These are phyloP conservation scores for Blastocystis sp. DNA, from an alignment of 352 stramenopile species.

Conservation along the genomic window DNA sequence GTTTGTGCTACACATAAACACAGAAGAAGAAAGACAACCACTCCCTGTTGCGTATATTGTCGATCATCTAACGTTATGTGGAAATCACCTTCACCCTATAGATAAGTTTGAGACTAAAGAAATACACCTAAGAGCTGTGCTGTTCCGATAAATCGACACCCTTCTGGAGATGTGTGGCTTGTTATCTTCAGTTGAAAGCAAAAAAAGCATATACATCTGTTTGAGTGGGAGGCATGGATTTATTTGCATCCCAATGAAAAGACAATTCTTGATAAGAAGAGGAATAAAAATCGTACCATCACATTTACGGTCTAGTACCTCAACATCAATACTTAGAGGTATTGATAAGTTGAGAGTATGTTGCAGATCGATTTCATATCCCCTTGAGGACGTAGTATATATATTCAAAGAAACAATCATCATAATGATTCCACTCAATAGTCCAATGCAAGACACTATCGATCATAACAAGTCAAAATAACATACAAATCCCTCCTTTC, in stretches of 20 bases:
- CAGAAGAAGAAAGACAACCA: not conserved
- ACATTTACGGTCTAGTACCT: not conserved
- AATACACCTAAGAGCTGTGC: not conserved
- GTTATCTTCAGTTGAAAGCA: not conserved
- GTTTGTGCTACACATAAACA: not conserved
- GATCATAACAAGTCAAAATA: not conserved
- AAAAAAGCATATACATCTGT: not conserved
- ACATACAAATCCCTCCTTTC: slow-evolving; percentile 6
- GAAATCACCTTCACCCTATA: slow-evolving; percentile 25
- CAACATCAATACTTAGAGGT: slow-evolving; percentile 17
- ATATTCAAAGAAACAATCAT: not conserved
- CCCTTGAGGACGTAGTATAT: not conserved
- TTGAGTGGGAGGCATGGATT: not conserved
- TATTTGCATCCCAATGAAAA: not conserved
- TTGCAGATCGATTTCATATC: not conserved
- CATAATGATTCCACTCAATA: not conserved
- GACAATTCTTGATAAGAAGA: not conserved
- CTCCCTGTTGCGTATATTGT: not conserved
- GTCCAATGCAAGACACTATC: not conserved
- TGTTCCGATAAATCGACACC: slow-evolving; percentile 4
- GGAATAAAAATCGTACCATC: not conserved
- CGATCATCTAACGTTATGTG: not conserved
- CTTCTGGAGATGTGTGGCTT: not conserved
- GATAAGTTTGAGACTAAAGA: not conserved
- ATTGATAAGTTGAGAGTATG: not conserved